phyloP scores from a whole-genome alignment of 2,329 filamentous ascomycete genomes.

The Colletotrichum sp. region DNA sequence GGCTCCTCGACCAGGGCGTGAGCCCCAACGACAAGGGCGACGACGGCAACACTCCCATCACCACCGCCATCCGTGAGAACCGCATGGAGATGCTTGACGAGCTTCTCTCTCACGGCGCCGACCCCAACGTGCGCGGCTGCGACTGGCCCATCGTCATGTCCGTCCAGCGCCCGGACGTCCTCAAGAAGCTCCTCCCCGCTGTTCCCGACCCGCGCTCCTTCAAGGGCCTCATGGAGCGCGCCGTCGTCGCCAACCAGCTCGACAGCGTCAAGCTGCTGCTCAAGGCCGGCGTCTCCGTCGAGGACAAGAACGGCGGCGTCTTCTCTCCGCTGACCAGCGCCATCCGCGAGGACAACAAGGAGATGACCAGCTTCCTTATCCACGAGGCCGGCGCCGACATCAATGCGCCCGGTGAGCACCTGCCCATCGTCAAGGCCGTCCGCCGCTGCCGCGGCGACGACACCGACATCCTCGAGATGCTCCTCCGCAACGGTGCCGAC shows the following conservation, averaged over 20 bases:
- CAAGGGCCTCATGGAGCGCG: conserved; percentile 72
- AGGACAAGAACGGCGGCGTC: conserved; percentile 75
- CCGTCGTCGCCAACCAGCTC: conserved; percentile 69
- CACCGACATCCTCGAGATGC: conserved; percentile 64
- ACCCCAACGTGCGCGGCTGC: conserved; percentile 66
- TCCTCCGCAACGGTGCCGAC: conserved; percentile 68
- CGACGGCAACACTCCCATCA: conserved; percentile 66
- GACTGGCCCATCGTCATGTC: conserved; percentile 77
- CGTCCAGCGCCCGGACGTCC: conserved; percentile 63
- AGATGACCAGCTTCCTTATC: conserved; percentile 67
- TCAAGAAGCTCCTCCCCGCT: conserved; percentile 61
- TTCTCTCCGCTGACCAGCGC: conserved; percentile 73
- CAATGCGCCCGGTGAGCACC: conserved; percentile 72
- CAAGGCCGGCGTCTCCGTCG: conserved; percentile 67
- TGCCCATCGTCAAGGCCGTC: conserved; percentile 74
- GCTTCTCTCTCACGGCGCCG: conserved; percentile 62
- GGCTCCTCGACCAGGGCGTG: conserved; percentile 64
- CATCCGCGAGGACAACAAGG: conserved; percentile 65
- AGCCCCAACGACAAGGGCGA: conserved; percentile 64
- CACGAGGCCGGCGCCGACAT: conserved; percentile 67
- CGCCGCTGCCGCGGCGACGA: conserved; percentile 61
- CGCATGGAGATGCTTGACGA: conserved; percentile 63
- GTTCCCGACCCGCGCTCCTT: conserved; percentile 64
- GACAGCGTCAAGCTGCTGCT: conserved; percentile 71
- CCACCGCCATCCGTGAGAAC: conserved; percentile 68